Evolutionary conservation across 352 stramenopile genomes (phyloP), one percentile per base, ranked within the genome.

Genomic region (Phytophthora niederhauseri): DNA sequence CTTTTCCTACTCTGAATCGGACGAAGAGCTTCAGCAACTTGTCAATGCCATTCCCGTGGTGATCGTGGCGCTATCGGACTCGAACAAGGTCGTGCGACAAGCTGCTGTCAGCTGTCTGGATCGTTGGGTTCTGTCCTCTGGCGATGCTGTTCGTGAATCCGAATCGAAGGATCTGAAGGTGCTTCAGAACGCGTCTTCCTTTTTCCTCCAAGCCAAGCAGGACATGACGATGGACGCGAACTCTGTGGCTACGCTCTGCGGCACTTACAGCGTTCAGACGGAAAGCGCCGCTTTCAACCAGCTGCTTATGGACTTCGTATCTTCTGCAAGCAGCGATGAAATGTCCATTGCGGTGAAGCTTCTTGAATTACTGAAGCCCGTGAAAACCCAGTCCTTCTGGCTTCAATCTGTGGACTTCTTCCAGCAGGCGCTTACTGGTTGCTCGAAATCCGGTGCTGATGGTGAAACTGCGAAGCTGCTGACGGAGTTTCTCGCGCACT

Each of bases 211-310:
- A 12, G 82, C 82, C 15, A 91, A 91, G 55, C 70, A 88, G 36
- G 89, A 96, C 57, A 90, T 96, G 31, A 6, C 81, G 24, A 94
- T 95, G 85, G 89, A 96, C 68, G 65, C 64, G 7, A 75, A 75
- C 51, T 87, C 88, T 5, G 68, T 93, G 2, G 30, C 70, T 36
- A 75, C 78, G 7, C 73, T 93, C 30, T 91, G 78, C 57, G 81
- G 80, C 20, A 76, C 71, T 28, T 87, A 84, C 57, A 62, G 74
- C 28, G 45, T 41, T 17, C 71, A 77, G 11, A 28, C 50, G 22
- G 76, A 81, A 6, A 80, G 69, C 45, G 62, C 57, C 15, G 53
- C 67, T 11, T 87, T 91, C 20, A 72, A 81, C 54, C 77, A 85
- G 31, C 45, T 89, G 17, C 26, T 90, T 19, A 75, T 85, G 58